phyloP scores from a whole-genome alignment of 1,284 basidiomycete genomes.

The Crucibulum cyathiforme region DNA sequence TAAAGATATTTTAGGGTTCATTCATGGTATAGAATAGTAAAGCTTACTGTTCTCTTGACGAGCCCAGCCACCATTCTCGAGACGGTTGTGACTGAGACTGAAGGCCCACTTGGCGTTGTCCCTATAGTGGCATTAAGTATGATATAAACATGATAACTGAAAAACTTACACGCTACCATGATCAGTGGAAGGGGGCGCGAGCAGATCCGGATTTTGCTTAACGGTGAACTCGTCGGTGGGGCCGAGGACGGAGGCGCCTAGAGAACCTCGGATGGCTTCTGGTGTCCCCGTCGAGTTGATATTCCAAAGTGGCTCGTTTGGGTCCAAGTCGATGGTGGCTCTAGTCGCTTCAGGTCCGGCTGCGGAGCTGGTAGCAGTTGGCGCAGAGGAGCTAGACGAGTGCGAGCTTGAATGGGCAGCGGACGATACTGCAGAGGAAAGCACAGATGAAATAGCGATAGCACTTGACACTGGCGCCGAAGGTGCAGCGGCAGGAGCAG shows the following conservation, averaged over 20 bases:
- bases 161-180: conserved; percentile 28
- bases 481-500: conserved; percentile 26
- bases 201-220: conserved; percentile 51
- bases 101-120: conserved; percentile 67
- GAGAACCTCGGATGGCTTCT: conserved; percentile 22
- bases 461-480: conserved; percentile 5
- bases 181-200: conserved; percentile 64
- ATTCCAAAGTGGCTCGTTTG: conserved; percentile 54
- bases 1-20: conserved; percentile 10
- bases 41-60: conserved; percentile 55
- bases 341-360: conserved; percentile 42
- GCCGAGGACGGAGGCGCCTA: conserved; percentile 47
- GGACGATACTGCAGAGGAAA: background rate
- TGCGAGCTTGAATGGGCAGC: background rate
- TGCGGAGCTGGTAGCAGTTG: conserved; percentile 1
- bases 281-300: conserved; percentile 27
- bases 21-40: background rate
- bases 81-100: conserved; percentile 57
- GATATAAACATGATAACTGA: background rate
- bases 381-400: background rate
- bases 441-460: background rate
- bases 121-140: background rate
- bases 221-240: conserved; percentile 56
- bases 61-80: conserved; percentile 65
- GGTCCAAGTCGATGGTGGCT: conserved; percentile 55